Percentiles rank a stretch among this genome's conserved stretches.
These are phyloP conservation scores for Cicer yamashitae DNA, from an alignment of 306 rosid genomes.

Conservation along the genomic window DNA sequence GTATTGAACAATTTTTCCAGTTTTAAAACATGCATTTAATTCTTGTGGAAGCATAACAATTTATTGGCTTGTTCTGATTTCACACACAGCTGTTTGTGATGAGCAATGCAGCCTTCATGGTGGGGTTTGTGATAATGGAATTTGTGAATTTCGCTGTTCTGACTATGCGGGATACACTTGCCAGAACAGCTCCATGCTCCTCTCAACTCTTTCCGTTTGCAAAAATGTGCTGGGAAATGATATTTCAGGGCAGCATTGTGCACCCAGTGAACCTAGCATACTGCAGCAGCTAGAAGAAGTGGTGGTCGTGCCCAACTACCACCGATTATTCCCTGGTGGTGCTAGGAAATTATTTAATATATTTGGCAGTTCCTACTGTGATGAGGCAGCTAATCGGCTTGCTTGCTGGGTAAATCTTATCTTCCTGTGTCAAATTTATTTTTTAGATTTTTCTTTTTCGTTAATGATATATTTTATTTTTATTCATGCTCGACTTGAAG, in stretches of 20 bases:
- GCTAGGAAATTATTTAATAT: constrained; percentile 85
- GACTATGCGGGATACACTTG: constrained; percentile 91
- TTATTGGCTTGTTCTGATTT: constrained; percentile 31
- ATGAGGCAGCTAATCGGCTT: constrained; percentile 81
- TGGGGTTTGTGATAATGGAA: constrained; percentile 96
- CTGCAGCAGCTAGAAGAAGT: constrained; percentile 95
- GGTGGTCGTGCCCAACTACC: constrained; percentile 95
- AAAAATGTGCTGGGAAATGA: constrained; percentile 77
- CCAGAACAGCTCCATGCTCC: constrained; percentile 86
- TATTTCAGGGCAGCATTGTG: constrained; percentile 83
- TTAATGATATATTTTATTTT: not conserved
- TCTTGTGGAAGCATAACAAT: not conserved
- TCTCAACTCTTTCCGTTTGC: constrained; percentile 78
- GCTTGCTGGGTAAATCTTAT: constrained; percentile 84
- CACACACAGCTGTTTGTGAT: constrained; percentile 81
- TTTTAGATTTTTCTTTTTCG: not conserved
- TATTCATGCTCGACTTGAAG: constrained; percentile 3
- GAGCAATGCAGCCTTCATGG: constrained; percentile 97
- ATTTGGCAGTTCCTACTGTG: constrained; percentile 79
- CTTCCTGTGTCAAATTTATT: constrained; percentile 12
- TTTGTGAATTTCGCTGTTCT: constrained; percentile 92
- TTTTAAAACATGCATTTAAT: constrained; percentile 17
- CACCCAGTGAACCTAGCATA: constrained; percentile 85
- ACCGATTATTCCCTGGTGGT: constrained; percentile 90
- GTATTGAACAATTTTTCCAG: constrained; percentile 4